These are phyloP conservation scores for Fusarium sp. DNA, from an alignment of 2,329 filamentous ascomycete genomes.

Conservation along the genomic window DNA sequence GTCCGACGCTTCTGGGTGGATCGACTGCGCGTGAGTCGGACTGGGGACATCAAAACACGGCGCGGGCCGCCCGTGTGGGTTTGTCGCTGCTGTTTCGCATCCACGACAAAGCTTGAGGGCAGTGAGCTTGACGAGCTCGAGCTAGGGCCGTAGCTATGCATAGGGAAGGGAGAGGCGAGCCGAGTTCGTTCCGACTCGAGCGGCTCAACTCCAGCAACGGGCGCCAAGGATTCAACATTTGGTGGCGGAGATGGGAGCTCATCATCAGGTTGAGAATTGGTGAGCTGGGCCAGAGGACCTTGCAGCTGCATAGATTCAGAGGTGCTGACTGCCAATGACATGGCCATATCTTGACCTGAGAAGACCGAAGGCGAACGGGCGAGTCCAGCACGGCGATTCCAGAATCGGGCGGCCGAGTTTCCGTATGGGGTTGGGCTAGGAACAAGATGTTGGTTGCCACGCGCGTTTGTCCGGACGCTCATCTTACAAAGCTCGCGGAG, in stretches of 20 bases:
- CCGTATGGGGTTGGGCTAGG: conserved; percentile 68
- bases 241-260: conserved; percentile 37
- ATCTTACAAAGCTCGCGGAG: conserved; percentile 72
- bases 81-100: conserved; percentile 53
- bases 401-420: conserved; percentile 61
- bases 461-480: conserved; percentile 60
- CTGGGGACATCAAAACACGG: conserved; percentile 65
- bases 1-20: conserved; percentile 68
- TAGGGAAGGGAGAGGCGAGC: conserved; percentile 67
- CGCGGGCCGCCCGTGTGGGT: conserved; percentile 63
- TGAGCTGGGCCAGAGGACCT: conserved; percentile 70
- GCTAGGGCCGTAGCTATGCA: conserved; percentile 72
- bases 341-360: conserved; percentile 70
- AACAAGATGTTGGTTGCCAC: conserved; percentile 60
- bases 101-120: conserved; percentile 51
- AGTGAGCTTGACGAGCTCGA: conserved; percentile 68
- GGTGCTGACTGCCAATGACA: conserved; percentile 73
- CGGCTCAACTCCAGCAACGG: conserved; percentile 28
- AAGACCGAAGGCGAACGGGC: conserved; percentile 63
- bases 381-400: conserved; percentile 62
- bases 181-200: conserved; percentile 48
- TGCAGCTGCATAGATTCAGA: conserved; percentile 73
- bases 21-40: conserved; percentile 62
- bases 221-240: conserved; percentile 8
- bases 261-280: conserved; percentile 54